phyloP scores from a whole-genome alignment of 2,329 filamentous ascomycete genomes.

The Simplicillium sp. region DNA sequence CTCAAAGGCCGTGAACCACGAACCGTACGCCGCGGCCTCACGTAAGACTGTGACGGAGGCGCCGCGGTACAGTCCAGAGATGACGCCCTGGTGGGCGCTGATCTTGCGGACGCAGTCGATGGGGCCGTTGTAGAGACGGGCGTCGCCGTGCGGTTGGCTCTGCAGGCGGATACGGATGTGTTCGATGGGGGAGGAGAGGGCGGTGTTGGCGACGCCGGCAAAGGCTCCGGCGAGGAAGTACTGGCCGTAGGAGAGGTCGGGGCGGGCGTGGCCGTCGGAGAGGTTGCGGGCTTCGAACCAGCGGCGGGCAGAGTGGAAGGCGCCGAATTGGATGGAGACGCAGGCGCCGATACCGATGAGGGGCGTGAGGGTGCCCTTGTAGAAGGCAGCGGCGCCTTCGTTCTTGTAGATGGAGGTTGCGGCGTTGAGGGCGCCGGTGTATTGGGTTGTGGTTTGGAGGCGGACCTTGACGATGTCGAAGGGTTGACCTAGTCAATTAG shows the following conservation, averaged over 20 bases:
- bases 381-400: slow-evolving; percentile 87
- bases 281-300: slow-evolving; percentile 69
- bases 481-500: slow-evolving; percentile 62
- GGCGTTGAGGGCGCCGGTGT: slow-evolving; percentile 70
- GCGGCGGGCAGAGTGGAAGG: slow-evolving; percentile 86
- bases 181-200: slow-evolving; percentile 86
- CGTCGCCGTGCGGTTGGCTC: slow-evolving; percentile 84
- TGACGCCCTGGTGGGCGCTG: slow-evolving; percentile 50
- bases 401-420: slow-evolving; percentile 77
- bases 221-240: slow-evolving; percentile 90
- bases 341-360: slow-evolving; percentile 94
- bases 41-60: slow-evolving; percentile 76
- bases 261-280: slow-evolving; percentile 41
- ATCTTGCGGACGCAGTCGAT: slow-evolving; percentile 87
- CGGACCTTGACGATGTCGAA: slow-evolving; percentile 97
- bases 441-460: slow-evolving; percentile 78
- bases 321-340: slow-evolving; percentile 96
- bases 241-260: slow-evolving; percentile 64
- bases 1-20: slow-evolving; percentile 94
- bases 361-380: slow-evolving; percentile 95
- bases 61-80: slow-evolving; percentile 76
- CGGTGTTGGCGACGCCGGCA: slow-evolving; percentile 81
- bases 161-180: slow-evolving; percentile 94
- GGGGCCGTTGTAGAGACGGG: slow-evolving; percentile 71
- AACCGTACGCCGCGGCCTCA: slow-evolving; percentile 89